A percentile compares a stretch with the other conserved stretches of the same genome.
phyloP scores from a whole-genome alignment of 2,329 filamentous ascomycete genomes.

The Xylariaceae sp. region DNA sequence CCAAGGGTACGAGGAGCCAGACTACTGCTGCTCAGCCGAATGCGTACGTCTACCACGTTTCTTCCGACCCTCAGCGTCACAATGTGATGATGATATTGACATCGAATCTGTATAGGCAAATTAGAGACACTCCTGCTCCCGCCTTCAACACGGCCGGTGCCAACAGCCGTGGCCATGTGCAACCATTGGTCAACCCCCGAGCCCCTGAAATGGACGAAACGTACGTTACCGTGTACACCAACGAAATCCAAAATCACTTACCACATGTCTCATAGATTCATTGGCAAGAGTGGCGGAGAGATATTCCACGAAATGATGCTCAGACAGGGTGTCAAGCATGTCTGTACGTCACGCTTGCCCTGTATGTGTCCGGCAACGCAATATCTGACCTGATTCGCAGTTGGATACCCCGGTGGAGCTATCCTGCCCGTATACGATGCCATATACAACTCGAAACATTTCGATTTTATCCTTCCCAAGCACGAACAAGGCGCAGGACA shows the following conservation, averaged over 20 bases:
- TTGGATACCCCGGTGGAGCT: constrained; percentile 88
- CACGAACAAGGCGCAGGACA: constrained; percentile 98
- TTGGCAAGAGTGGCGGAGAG: constrained; percentile 89
- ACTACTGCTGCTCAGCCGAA: constrained; percentile 41
- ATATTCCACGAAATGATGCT: constrained; percentile 99
- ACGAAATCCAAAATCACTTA: not conserved
- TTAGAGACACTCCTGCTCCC: constrained; percentile 55
- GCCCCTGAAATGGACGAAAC: constrained; percentile 69
- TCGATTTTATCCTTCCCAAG: constrained; percentile 89
- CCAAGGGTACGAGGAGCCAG: constrained; percentile 37
- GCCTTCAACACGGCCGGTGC: constrained; percentile 44
- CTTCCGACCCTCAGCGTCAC: constrained; percentile 14
- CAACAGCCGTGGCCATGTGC: constrained; percentile 52
- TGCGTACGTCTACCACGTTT: constrained; percentile 39
- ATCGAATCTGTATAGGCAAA: constrained; percentile 32
- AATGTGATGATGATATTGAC: constrained; percentile 11
- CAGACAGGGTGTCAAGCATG: constrained; percentile 81
- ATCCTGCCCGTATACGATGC: constrained; percentile 98
- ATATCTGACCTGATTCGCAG: constrained; percentile 33
- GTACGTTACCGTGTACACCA: constrained; percentile 40
- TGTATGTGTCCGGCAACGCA: constrained; percentile 1
- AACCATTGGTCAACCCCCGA: constrained; percentile 56
- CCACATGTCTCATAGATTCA: constrained; percentile 51
- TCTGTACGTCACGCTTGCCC: constrained; percentile 61
- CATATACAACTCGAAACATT: constrained; percentile 96